Conservation (phyloP, 352 stramenopile species). For the Phytophthora idaei region DNA sequence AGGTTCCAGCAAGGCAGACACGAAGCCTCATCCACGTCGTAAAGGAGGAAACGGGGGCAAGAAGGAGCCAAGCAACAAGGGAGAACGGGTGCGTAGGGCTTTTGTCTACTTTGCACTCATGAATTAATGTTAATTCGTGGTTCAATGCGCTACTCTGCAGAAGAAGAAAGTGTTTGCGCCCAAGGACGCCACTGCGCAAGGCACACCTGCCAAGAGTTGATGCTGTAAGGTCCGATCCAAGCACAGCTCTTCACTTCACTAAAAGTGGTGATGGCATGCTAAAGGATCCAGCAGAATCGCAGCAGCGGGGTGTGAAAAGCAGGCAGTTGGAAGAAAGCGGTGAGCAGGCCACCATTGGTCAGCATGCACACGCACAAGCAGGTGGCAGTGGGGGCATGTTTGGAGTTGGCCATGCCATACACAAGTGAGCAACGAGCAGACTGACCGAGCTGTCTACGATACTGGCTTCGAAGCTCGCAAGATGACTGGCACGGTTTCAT, state of each 20-base stretch:
- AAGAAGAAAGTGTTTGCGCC: slow-evolving; percentile 74
- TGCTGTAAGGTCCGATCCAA: slow-evolving; percentile 10
- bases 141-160: slow-evolving; percentile 28
- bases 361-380: slow-evolving; percentile 12
- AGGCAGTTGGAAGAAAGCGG: slow-evolving; percentile 23
- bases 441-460: slow-evolving; percentile 12
- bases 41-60: slow-evolving; percentile 36
- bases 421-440: slow-evolving; percentile 16
- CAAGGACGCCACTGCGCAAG: slow-evolving; percentile 53
- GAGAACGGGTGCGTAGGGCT: slow-evolving; percentile 33
- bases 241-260: slow-evolving; percentile 12
- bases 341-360: slow-evolving; percentile 7
- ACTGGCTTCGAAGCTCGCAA: slow-evolving; percentile 15
- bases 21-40: slow-evolving; percentile 38
- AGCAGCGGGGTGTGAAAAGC: slow-evolving; percentile 22
- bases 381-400: slow-evolving; percentile 15
- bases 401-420: slow-evolving; percentile 3
- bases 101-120: background rate
- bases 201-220: slow-evolving; percentile 44
- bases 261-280: slow-evolving; percentile 14
- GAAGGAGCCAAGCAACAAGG: slow-evolving; percentile 39
- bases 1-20: slow-evolving; percentile 24
- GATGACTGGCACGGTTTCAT: slow-evolving; percentile 25
- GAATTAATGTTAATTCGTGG: background rate
- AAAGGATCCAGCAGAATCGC: slow-evolving; percentile 20